Percentiles rank a stretch among this genome's conserved stretches.
Evolutionary conservation across 2,329 filamentous ascomycete genomes (phyloP).

Genomic region (Pseudogymnoascus sp.): DNA sequence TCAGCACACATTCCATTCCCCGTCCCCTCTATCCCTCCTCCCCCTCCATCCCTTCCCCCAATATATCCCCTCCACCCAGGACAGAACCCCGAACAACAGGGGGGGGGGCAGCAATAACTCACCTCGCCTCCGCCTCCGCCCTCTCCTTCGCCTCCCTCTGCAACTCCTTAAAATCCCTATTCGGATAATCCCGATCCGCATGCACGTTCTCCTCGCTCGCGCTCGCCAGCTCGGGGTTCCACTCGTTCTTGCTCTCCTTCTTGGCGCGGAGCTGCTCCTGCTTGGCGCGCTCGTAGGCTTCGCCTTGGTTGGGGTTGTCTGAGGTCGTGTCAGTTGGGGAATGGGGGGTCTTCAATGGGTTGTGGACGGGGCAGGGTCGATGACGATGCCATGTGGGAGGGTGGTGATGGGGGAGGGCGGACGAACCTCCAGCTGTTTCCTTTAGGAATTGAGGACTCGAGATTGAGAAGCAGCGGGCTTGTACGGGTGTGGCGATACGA

Average conservation of each 20-base stretch:
- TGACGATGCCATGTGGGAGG: not conserved
- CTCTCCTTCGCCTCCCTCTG: constrained; percentile 30
- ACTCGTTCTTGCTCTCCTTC: constrained; percentile 61
- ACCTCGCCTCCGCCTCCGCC: constrained; percentile 37
- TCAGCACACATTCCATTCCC: not conserved
- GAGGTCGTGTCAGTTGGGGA: not conserved
- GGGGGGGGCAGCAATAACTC: constrained; percentile 30
- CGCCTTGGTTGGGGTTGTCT: constrained; percentile 27
- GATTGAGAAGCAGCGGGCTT: constrained; percentile 14
- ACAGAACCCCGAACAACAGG: too few species aligned
- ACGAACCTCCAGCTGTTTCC: constrained; percentile 26
- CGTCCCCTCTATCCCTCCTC: not conserved
- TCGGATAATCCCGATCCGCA: constrained; percentile 8
- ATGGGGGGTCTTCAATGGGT: not conserved
- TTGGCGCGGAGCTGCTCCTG: constrained; percentile 58
- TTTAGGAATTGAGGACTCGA: constrained; percentile 21
- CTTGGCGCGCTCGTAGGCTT: constrained; percentile 51
- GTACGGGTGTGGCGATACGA: not conserved
- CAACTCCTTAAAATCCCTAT: constrained; percentile 49
- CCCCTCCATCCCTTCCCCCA: not conserved
- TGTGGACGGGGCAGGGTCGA: not conserved
- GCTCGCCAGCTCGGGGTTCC: constrained; percentile 71
- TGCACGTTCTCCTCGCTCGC: constrained; percentile 69
- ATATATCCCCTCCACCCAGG: not conserved
- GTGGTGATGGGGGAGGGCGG: not conserved